Evolutionary conservation across 441 rosid species (phyloP), one percentile per base, ranked within the genome.

Genomic region (Jatropha podagrica): DNA sequence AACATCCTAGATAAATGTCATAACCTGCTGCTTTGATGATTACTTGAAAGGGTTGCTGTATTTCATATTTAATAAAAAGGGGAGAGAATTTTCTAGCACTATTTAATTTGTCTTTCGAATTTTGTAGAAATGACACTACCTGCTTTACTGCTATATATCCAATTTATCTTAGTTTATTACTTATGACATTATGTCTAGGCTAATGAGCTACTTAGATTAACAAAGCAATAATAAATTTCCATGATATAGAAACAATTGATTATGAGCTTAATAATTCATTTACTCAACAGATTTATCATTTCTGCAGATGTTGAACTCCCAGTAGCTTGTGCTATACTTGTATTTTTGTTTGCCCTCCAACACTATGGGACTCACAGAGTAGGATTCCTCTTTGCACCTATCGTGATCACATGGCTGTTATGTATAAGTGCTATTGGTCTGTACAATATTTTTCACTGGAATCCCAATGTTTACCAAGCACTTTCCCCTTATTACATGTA

Each of bases 401-500:
- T 94, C 71, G 93, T 94, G 71, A 82, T 94, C 13, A 72, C 82
- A 46, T 94, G 98, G 98, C 90, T 94, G 58, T 71, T 92, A 46
- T 94, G 97, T 77, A 92, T 94, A 72, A 91, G 97, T 81, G 32
- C 89, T 60, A 89, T 92, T 55, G 98, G 98, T 14, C 64, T 91
- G 59, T 94, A 91, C 77, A 92, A 94, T 75, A 92, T 94, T 72
- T 20, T 86, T 68, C 82, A 84, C 67, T 94, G 97, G 98, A 92
- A 94, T 78, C 98, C 95, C 37, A 88, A 85, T 11, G 92, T 94
- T 68, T 92, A 94, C 77, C 85, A 83, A 85, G 98, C 98, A 17
- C 91, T 94, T n/a, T 94, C 98, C 69, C 98, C 98, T 0, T 85
- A 88, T 78, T 94, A 94, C 83, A 94, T 94, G 98, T 92, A 85